These are phyloP conservation scores for Phyllachora maydis DNA, from an alignment of 2,329 filamentous ascomycete genomes.

Conservation along the genomic window DNA sequence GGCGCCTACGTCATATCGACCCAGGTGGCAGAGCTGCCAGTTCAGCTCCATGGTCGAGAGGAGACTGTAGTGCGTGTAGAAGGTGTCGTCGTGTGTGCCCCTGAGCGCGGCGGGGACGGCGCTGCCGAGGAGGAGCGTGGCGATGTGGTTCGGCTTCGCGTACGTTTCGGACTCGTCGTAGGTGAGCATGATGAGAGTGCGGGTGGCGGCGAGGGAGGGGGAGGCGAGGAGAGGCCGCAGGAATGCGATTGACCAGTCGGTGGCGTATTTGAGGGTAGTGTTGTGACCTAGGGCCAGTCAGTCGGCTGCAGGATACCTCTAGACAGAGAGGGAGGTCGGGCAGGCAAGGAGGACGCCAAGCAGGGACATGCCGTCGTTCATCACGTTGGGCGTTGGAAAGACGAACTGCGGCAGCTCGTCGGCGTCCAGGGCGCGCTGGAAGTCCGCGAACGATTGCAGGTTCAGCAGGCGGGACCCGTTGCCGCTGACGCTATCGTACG, in stretches of 20 bases:
- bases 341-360: too few species aligned
- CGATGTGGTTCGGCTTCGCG: constrained; percentile 27
- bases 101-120: constrained; percentile 22
- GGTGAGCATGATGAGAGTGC: constrained; percentile 33
- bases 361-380: constrained; percentile 44
- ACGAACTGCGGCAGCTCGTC: constrained; percentile 42
- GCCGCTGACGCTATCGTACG: constrained; percentile 17
- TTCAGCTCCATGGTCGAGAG: constrained; percentile 19
- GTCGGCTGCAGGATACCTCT: too few species aligned
- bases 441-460: constrained; percentile 41
- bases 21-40: constrained; percentile 19
- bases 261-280: constrained; percentile 26
- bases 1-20: constrained; percentile 17
- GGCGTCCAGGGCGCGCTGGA: constrained; percentile 33
- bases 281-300: too few species aligned
- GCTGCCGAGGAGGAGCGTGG: constrained; percentile 30
- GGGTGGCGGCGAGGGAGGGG: constrained; percentile 25
- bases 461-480: constrained; percentile 27
- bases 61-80: constrained; percentile 22
- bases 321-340: too few species aligned
- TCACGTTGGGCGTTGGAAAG: constrained; percentile 42
- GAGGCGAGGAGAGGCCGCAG: constrained; percentile 29
- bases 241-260: constrained; percentile 28
- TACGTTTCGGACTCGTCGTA: constrained; percentile 37
- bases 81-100: constrained; percentile 28